Evolutionary conservation across 1,284 basidiomycete species (phyloP).

Genomic region (Malassezia japonica): DNA sequence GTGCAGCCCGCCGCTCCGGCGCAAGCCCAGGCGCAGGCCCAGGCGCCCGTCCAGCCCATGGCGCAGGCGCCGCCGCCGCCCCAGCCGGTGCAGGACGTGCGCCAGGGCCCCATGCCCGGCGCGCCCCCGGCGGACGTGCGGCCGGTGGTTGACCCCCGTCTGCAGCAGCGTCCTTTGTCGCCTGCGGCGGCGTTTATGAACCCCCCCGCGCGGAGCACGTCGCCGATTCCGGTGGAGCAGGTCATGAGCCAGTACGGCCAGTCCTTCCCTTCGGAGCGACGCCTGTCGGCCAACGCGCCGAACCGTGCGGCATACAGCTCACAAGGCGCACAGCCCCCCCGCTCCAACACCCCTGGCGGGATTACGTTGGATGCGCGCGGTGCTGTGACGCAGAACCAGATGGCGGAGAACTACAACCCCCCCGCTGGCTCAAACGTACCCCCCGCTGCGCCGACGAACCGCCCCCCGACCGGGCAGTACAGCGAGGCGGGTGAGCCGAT

Average conservation of each 20-base stretch:
- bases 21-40: background rate
- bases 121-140: background rate
- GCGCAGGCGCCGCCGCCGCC: too few species aligned
- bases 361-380: conserved; percentile 69
- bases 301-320: background rate
- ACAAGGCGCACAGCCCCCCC: conserved; percentile 16
- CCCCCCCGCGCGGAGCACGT: conserved; percentile 54
- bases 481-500: conserved; percentile 69
- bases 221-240: conserved; percentile 60
- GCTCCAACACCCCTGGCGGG: conserved; percentile 54
- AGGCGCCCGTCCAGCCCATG: background rate
- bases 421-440: conserved; percentile 7
- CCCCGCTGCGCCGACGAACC: conserved; percentile 18
- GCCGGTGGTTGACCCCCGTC: conserved; percentile 18
- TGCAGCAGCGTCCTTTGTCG: conserved; percentile 54
- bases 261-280: conserved; percentile 72
- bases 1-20: conserved; percentile 7
- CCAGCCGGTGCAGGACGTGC: too few species aligned
- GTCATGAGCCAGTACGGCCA: conserved; percentile 70
- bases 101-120: too few species aligned
- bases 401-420: conserved; percentile 56
- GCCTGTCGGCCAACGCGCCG: background rate
- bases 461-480: conserved; percentile 59
- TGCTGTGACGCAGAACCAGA: conserved; percentile 66
- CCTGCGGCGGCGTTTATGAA: conserved; percentile 67